Evolutionary conservation across 257 asterid genomes (phyloP).

Genomic region (Primulina tabacum): DNA sequence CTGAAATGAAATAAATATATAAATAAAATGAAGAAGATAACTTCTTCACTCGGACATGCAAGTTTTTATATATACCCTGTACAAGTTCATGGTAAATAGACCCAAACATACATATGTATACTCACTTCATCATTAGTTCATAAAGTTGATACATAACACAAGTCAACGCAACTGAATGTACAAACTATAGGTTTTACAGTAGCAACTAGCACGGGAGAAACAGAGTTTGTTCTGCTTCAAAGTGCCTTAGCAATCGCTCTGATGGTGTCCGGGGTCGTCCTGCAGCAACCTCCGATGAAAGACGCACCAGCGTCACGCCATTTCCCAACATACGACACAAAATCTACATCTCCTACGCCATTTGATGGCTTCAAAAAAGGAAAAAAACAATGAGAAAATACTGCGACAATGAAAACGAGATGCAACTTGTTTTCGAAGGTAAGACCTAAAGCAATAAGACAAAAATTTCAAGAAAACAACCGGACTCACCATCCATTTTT

Average conservation of each 20-base stretch:
- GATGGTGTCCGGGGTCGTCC: slow-evolving; percentile 75
- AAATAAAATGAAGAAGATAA: too few relatives aligned
- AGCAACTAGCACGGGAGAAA: neutral
- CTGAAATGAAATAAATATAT: too few relatives aligned
- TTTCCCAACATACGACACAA: slow-evolving; percentile 65
- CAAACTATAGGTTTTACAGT: neutral
- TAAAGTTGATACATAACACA: slow-evolving; percentile 14
- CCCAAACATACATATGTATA: neutral
- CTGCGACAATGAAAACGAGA: neutral
- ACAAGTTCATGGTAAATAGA: too few relatives aligned
- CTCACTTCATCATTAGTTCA: slow-evolving; percentile 9
- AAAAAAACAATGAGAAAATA: too few relatives aligned
- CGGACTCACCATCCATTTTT: slow-evolving; percentile 76
- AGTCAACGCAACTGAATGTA: neutral
- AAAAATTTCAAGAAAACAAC: neutral
- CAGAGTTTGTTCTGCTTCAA: slow-evolving; percentile 18
- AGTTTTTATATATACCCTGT: too few relatives aligned
- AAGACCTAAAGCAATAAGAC: too few relatives aligned
- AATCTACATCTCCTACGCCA: slow-evolving; percentile 52
- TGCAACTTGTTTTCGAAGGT: neutral
- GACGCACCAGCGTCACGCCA: slow-evolving; percentile 86
- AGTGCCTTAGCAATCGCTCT: slow-evolving; percentile 59
- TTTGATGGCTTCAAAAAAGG: slow-evolving; percentile 40
- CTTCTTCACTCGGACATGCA: too few relatives aligned
- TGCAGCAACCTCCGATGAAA: slow-evolving; percentile 82